A percentile compares a stretch with the other conserved stretches of the same genome.
phyloP scores from a whole-genome alignment of 345 rosid species.

The Eucalyptus cloeziana region DNA sequence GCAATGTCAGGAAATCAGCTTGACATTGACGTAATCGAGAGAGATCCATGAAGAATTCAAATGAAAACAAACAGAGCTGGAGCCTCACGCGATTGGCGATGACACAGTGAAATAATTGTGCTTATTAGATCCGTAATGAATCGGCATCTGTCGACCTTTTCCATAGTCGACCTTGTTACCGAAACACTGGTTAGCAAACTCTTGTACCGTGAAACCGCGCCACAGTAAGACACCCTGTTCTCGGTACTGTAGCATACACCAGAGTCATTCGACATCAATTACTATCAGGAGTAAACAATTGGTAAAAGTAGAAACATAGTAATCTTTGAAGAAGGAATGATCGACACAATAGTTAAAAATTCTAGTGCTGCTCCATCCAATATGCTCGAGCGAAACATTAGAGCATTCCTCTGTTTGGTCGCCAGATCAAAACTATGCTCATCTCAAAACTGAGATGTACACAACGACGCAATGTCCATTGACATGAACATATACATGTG shows the following conservation, averaged over 20 bases:
- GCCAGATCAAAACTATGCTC: not conserved
- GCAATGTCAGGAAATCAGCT: not conserved
- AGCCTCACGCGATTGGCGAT: constrained; percentile 61
- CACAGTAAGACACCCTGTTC: constrained; percentile 67
- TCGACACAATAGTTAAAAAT: not conserved
- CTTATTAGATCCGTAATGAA: constrained; percentile 64
- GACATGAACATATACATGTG: not conserved
- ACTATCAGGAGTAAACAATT: not conserved
- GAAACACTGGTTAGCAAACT: constrained; percentile 61
- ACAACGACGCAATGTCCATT: not conserved
- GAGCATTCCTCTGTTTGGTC: not conserved
- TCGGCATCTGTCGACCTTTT: constrained; percentile 81
- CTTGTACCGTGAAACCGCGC: constrained; percentile 72
- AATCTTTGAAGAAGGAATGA: not conserved
- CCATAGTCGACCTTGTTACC: constrained; percentile 67
- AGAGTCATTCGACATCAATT: not conserved
- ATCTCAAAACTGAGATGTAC: not conserved
- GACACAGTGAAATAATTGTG: constrained; percentile 66
- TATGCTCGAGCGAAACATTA: not conserved
- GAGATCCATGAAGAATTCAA: not conserved
- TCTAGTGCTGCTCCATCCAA: not conserved
- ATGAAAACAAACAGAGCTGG: not conserved
- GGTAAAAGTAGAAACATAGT: not conserved
- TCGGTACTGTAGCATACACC: constrained; percentile 30
- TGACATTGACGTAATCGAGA: not conserved